Percentiles rank a stretch among this genome's conserved stretches.
These are phyloP conservation scores for Barnettozyma pratensis DNA, from an alignment of 805 yeast species.

Conservation along the genomic window DNA sequence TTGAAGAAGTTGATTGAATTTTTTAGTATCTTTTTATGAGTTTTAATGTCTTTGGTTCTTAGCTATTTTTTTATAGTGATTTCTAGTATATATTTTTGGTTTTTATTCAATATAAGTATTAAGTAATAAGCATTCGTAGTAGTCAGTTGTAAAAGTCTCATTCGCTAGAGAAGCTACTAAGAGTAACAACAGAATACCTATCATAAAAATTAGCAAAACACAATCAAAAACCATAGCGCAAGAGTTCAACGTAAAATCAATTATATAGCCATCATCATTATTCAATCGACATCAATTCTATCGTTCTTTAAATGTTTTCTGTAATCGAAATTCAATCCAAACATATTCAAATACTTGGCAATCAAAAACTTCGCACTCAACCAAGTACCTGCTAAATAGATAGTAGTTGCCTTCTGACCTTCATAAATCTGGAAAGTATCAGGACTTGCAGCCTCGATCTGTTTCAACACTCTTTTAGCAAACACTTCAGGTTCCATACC, in stretches of 20 bases:
- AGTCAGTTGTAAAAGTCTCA: too few relatives aligned
- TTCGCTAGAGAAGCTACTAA: too few relatives aligned
- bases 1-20: conserved; percentile 70
- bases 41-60: neutral
- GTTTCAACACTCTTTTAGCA: conserved; percentile 36
- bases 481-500: conserved; percentile 33
- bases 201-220: too few relatives aligned
- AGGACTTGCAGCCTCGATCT: conserved; percentile 20
- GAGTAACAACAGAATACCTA: too few relatives aligned
- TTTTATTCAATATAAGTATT: too few relatives aligned
- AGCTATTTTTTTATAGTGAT: too few relatives aligned
- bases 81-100: too few relatives aligned
- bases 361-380: conserved; percentile 10
- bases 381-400: conserved; percentile 6
- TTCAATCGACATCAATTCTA: neutral
- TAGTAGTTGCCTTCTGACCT: conserved; percentile 15
- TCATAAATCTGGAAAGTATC: conserved; percentile 19
- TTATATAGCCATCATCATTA: too few relatives aligned
- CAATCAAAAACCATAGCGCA: too few relatives aligned
- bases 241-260: too few relatives aligned
- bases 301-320: conserved; percentile 15
- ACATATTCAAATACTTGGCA: conserved; percentile 16
- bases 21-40: neutral
- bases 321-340: conserved; percentile 19
- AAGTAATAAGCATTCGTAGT: too few relatives aligned